Conservation (phyloP, 345 rosid genomes). For the Gossypium sturtianum region DNA sequence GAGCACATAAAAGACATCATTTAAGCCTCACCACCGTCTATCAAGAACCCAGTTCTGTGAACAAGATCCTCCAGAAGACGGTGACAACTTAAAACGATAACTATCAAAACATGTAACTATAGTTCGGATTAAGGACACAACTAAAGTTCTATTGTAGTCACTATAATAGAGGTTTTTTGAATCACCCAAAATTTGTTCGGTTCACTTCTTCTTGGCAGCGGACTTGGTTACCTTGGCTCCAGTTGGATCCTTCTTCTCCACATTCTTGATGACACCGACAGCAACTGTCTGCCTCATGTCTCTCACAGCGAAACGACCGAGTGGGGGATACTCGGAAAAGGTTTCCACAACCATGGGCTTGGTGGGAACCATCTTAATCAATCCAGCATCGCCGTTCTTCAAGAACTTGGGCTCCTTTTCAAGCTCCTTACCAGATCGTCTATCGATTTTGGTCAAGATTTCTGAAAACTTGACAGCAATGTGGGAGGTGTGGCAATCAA, state of each 20-base stretch:
- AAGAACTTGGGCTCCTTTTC: conserved; percentile 6
- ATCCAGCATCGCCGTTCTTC: conserved; percentile 81
- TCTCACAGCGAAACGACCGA: conserved; percentile 83
- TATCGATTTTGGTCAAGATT: too few relatives aligned
- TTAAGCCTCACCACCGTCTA: conserved; percentile 22
- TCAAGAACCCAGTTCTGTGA: conserved; percentile 23
- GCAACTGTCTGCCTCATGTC: conserved; percentile 95
- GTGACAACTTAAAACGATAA: background rate
- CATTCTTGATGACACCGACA: conserved; percentile 31
- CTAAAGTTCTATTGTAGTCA: conserved; percentile 18
- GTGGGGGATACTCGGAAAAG: conserved; percentile 13
- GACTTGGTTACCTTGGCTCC: too few relatives aligned
- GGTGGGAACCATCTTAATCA: conserved; percentile 77
- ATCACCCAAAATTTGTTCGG: conserved; percentile 9
- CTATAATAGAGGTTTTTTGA: background rate
- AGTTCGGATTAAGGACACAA: background rate
- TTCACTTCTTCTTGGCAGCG: conserved; percentile 37
- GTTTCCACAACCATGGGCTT: conserved; percentile 96
- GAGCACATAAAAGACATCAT: too few relatives aligned
- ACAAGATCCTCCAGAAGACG: conserved; percentile 15
- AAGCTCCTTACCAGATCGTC: too few relatives aligned
- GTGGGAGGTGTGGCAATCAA: too few relatives aligned
- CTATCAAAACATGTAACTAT: conserved; percentile 5
- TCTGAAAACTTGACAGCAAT: too few relatives aligned
- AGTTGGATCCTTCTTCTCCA: too few relatives aligned